phyloP scores from a whole-genome alignment of 768 basidiomycete genomes.

The Galerina marginata region DNA sequence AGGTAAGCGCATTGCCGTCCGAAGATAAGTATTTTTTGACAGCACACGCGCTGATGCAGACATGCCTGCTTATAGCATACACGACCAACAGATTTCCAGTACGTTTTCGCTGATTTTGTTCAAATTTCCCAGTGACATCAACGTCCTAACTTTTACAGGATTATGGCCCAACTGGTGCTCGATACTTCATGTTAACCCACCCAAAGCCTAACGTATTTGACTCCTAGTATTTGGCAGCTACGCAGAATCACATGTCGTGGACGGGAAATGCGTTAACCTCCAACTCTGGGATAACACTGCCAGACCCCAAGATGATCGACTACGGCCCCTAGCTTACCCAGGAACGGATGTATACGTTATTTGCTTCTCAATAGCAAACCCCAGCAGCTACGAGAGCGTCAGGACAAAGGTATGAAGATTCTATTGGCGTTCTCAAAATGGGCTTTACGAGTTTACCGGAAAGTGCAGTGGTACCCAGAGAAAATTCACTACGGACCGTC shows the following conservation, averaged over 20 bases:
- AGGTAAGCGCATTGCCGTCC: not conserved
- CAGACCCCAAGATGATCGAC: not conserved
- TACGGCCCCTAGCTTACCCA: not conserved
- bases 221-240: not conserved
- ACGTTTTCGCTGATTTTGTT: not conserved
- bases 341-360: not conserved
- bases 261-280: not conserved
- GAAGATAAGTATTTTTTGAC: no score
- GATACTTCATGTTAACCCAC: not conserved
- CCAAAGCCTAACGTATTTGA: no score
- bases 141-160: not conserved
- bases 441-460: not conserved
- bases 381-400: conserved; percentile 1
- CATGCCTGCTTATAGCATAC: not conserved
- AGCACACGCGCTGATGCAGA: not conserved
- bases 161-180: not conserved
- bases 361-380: conserved; percentile 4
- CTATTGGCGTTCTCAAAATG: not conserved
- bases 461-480: conserved; percentile 1
- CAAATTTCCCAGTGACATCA: not conserved
- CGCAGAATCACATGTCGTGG: not conserved
- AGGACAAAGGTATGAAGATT: not conserved
- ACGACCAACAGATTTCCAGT: conserved; percentile 2
- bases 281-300: not conserved
- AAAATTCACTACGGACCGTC: not conserved